These are phyloP conservation scores for Tanozyma kutaoensis DNA, from an alignment of 805 yeast genomes.

Conservation along the genomic window DNA sequence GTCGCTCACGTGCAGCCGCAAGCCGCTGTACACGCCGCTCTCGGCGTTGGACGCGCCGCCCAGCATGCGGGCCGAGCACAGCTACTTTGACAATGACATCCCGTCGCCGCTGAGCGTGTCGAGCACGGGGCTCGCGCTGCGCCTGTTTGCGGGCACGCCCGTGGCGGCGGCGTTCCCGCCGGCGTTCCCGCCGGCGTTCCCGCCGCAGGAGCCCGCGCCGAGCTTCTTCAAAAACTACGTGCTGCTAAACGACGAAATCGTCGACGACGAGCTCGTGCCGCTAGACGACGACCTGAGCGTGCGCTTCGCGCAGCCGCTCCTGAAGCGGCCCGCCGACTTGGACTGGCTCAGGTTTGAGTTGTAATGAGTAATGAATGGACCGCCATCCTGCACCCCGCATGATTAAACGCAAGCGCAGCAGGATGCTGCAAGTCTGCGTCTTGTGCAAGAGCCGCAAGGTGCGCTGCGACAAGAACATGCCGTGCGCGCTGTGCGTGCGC, in stretches of 20 bases:
- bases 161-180: too few relatives aligned
- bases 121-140: too few relatives aligned
- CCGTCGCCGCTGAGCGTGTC: too few relatives aligned
- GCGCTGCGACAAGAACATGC: constrained; percentile 5
- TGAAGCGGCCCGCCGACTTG: constrained; percentile 8
- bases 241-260: constrained; percentile 5
- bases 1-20: too few relatives aligned
- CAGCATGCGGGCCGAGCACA: too few relatives aligned
- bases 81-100: too few relatives aligned
- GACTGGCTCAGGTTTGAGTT: constrained; percentile 22
- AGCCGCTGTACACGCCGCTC: not conserved
- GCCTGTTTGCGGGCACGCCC: too few relatives aligned
- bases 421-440: too few relatives aligned
- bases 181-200: too few relatives aligned
- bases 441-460: constrained; percentile 6
- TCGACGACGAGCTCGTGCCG: constrained; percentile 3
- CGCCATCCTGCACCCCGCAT: not conserved
- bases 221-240: constrained; percentile 12
- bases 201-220: not conserved
- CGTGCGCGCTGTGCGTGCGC: constrained; percentile 6
- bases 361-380: constrained; percentile 1
- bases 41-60: too few relatives aligned
- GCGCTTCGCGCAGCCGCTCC: too few relatives aligned
- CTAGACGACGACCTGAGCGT: not conserved
- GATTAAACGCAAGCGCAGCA: too few relatives aligned